These are phyloP conservation scores for Umbellularia californica DNA, from an alignment of 164 flowering plant species.

Conservation along the genomic window DNA sequence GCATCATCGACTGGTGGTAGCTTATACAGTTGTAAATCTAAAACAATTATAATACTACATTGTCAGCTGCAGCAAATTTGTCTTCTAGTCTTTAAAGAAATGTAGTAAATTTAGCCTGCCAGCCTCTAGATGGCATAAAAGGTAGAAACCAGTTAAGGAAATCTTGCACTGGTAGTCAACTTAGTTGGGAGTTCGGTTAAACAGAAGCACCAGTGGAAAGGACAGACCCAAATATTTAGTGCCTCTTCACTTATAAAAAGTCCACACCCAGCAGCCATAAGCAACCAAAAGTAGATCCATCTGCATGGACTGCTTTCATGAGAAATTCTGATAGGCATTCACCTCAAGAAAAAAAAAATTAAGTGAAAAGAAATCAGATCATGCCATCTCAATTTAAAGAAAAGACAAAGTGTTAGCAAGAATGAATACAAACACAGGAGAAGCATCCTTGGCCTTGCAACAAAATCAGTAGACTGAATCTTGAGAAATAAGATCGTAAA, in stretches of 20 bases:
- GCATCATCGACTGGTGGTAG: conserved; percentile 23
- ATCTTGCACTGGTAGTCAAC: background rate
- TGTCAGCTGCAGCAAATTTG: background rate
- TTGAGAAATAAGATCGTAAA: too few species aligned
- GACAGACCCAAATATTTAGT: conserved; percentile 93
- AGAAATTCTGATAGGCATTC: background rate
- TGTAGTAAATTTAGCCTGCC: too few species aligned
- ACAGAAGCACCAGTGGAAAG: conserved; percentile 57
- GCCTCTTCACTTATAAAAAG: conserved; percentile 91
- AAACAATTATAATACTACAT: background rate
- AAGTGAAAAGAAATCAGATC: background rate
- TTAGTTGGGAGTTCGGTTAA: conserved; percentile 28
- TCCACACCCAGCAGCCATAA: conserved; percentile 91
- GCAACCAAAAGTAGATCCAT: conserved; percentile 92
- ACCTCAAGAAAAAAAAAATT: background rate
- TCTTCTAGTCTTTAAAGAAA: background rate
- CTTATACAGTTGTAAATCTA: conserved; percentile 1
- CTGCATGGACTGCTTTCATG: conserved; percentile 32
- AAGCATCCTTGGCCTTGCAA: too few species aligned
- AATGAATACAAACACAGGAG: background rate
- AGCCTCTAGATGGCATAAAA: too few species aligned
- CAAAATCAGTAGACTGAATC: too few species aligned
- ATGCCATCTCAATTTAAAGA: background rate
- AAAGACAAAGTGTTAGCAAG: background rate
- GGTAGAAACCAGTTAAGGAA: background rate